Conservation (phyloP, 1,284 basidiomycete genomes). For the Volvariella volvacea region DNA sequence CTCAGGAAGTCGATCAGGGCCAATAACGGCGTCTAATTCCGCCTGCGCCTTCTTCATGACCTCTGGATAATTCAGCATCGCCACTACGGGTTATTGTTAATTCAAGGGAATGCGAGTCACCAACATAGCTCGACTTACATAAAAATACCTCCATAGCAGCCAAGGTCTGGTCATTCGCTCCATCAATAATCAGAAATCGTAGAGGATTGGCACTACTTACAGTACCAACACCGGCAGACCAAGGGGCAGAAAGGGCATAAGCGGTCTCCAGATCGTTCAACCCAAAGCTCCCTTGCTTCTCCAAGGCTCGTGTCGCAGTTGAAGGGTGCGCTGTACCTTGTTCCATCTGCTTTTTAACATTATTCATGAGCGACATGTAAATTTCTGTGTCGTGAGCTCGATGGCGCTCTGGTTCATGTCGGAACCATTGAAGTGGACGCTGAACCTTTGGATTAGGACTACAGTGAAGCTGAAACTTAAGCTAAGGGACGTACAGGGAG, state of each 20-base stretch:
- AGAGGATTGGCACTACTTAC: slow-evolving; percentile 12
- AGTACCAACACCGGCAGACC: slow-evolving; percentile 21
- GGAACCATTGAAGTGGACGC: slow-evolving; percentile 25
- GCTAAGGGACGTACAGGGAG: slow-evolving; percentile 16
- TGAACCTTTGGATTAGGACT: slow-evolving; percentile 8
- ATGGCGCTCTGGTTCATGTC: slow-evolving; percentile 19
- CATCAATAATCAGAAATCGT: neutral
- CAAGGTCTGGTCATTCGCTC: slow-evolving; percentile 9
- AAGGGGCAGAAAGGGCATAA: slow-evolving; percentile 23
- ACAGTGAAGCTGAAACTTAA: neutral
- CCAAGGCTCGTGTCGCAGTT: slow-evolving; percentile 17
- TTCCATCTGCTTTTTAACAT: slow-evolving; percentile 17
- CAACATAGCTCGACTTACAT: slow-evolving; percentile 10
- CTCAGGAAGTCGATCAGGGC: slow-evolving; percentile 18
- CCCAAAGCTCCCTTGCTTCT: slow-evolving; percentile 19
- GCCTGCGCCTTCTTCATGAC: slow-evolving; percentile 14
- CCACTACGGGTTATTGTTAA: neutral
- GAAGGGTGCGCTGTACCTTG: slow-evolving; percentile 18
- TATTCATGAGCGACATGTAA: slow-evolving; percentile 17
- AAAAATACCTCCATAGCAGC: slow-evolving; percentile 16
- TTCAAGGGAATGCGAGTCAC: neutral
- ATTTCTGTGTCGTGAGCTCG: slow-evolving; percentile 15
- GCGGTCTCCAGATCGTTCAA: slow-evolving; percentile 22
- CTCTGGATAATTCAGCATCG: slow-evolving; percentile 16
- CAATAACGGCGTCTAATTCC: slow-evolving; percentile 21